Conservation (phyloP, 2,329 filamentous ascomycete genomes). For the Cladosporium cucumerinum region DNA sequence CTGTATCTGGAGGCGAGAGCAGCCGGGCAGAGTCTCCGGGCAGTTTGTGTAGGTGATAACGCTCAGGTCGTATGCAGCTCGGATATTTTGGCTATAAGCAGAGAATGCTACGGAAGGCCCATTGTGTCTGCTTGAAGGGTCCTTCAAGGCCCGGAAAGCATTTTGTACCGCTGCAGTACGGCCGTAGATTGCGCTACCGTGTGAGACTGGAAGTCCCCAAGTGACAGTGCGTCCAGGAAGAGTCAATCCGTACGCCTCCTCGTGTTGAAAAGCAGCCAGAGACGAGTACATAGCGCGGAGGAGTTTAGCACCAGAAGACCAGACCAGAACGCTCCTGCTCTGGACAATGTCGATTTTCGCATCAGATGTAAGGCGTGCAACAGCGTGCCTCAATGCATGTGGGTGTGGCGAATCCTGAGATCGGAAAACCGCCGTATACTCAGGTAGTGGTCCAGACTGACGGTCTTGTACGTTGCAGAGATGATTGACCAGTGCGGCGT, state of each 20-base stretch:
- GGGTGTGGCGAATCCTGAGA: slow-evolving; percentile 21
- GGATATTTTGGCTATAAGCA: slow-evolving; percentile 9
- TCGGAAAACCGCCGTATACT: slow-evolving; percentile 20
- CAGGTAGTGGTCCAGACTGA: slow-evolving; percentile 6
- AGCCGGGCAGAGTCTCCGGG: not conserved
- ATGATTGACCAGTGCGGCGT: slow-evolving; percentile 4
- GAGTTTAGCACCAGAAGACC: not conserved
- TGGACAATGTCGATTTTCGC: slow-evolving; percentile 22
- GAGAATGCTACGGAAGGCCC: slow-evolving; percentile 20
- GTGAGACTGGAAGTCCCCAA: slow-evolving; percentile 17
- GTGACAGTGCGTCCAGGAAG: slow-evolving; percentile 20
- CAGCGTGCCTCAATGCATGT: slow-evolving; percentile 21
- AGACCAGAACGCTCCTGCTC: slow-evolving; percentile 20
- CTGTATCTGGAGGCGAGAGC: slow-evolving; percentile 3
- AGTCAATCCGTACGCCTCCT: slow-evolving; percentile 18
- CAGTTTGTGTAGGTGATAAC: slow-evolving; percentile 20
- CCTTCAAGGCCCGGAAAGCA: slow-evolving; percentile 13
- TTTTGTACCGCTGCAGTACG: slow-evolving; percentile 18
- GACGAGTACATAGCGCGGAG: slow-evolving; percentile 7
- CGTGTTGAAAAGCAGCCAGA: slow-evolving; percentile 19
- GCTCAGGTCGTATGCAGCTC: slow-evolving; percentile 18
- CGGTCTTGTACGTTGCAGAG: slow-evolving; percentile 15
- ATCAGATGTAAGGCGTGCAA: slow-evolving; percentile 19
- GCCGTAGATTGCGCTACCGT: slow-evolving; percentile 19
- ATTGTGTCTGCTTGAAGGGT: slow-evolving; percentile 9